Conservation (phyloP, 176 grass and related monocot species). For the Carex scoparia region DNA sequence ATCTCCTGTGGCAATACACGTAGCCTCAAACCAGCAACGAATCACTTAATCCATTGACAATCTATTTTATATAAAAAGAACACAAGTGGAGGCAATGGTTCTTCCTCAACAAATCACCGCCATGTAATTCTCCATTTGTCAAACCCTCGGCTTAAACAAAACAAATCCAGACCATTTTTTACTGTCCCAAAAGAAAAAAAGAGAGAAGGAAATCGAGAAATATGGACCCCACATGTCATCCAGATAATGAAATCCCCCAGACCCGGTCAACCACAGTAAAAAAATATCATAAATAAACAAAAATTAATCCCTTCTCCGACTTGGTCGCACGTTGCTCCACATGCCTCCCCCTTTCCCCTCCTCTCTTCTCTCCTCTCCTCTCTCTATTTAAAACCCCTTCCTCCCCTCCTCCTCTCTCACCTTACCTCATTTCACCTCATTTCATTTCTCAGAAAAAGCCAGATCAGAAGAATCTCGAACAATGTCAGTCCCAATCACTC, state of each 20-base stretch:
- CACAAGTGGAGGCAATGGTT: background rate
- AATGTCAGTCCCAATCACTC: conserved; percentile 36
- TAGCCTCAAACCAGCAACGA: background rate
- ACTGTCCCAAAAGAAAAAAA: background rate
- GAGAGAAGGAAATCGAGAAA: background rate
- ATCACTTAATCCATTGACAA: background rate
- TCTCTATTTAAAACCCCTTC: conserved; percentile 6
- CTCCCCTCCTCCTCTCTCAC: background rate
- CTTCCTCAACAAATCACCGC: background rate
- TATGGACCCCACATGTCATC: conserved; percentile 3
- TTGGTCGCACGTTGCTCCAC: conserved; percentile 26
- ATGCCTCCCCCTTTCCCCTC: background rate
- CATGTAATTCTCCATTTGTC: background rate
- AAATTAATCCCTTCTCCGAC: conserved; percentile 1
- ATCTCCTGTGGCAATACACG: background rate
- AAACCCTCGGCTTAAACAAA: background rate
- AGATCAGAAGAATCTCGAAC: background rate
- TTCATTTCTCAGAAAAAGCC: background rate
- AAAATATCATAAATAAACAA: background rate
- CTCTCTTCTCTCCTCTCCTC: background rate
- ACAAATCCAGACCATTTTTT: background rate
- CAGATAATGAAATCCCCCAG: background rate
- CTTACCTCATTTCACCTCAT: background rate
- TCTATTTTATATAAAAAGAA: background rate
- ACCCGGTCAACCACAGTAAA: conserved; percentile 21